Base-by-base conservation (phyloP, 495 filamentous ascomycete species). In the Neurospora pannonica region DNA sequence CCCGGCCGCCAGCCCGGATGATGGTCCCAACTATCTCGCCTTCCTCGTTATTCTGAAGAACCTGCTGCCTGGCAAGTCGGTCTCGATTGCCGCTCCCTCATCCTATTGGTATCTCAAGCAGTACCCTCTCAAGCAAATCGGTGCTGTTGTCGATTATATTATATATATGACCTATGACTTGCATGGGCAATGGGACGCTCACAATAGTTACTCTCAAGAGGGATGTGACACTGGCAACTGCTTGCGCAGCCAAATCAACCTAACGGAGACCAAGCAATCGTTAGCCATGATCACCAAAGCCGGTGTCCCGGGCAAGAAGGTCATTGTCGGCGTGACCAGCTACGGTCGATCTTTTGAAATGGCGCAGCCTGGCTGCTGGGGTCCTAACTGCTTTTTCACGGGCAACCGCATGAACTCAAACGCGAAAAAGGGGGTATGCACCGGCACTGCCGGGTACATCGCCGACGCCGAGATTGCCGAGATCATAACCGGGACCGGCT, bases 241-340 rank as follows among this genome's bases (percentile, higher is more conserved):
- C 74, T 80, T 85, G 5, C 78, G 83, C 31, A 80, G 77, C 11
- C 84, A 87, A 62, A 81, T 85, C 42, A 86, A 86, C 71, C n/a
- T 75, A 36, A 85, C 85, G 5, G 85, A 87, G 76, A 86, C 83
- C 2, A 38, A 72, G 28, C 31, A 78, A 17, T 78, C 82, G 1
- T 76, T 87, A 0, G 70, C 80, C 28, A 85, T 87, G 83, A 79
- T 86, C 37, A 87, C 85, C 40, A 88, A 88, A 73, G 85, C 85
- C 2, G 85, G 85, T 19, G 82, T 86, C 5, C 82, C 81, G 0
- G 48, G 79, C 0, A 80, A 76, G 43, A 86, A 82, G 73, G 70
- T 87, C 19, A 40, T 82, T 4, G 81, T 84, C 9, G 82, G 85
- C 6, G 74, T 82, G 0, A 17, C 79, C 7, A 80, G 79, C 71